Evolutionary conservation across 805 yeast genomes (phyloP).

Genomic region (Kluyveromyces wickerhamii): DNA sequence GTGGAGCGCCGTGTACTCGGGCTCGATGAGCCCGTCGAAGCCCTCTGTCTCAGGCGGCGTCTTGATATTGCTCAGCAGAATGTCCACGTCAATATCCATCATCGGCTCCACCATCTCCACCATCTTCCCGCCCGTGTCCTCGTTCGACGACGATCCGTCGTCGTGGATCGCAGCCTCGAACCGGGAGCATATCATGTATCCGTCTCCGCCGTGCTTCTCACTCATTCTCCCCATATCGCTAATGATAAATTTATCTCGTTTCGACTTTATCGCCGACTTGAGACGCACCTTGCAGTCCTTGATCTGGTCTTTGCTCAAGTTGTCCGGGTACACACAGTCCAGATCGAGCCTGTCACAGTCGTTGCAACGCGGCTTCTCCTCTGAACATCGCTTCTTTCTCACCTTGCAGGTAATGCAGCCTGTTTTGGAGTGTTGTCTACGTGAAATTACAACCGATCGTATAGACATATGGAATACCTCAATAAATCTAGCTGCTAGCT

Average conservation of each 20-base stretch:
- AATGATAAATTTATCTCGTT: no score
- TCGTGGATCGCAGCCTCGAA: neutral
- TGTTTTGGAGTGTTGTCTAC: slow-evolving; percentile 33
- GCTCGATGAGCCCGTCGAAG: neutral
- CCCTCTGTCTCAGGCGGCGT: neutral
- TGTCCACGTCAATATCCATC: slow-evolving; percentile 1
- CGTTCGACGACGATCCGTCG: no score
- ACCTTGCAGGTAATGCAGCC: slow-evolving; percentile 66
- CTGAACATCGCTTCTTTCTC: slow-evolving; percentile 70
- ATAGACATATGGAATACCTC: no score
- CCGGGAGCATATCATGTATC: slow-evolving; percentile 6
- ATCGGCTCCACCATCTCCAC: neutral
- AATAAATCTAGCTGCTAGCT: no score
- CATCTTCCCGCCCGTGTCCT: neutral
- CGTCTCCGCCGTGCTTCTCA: slow-evolving; percentile 11
- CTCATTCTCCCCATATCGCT: no score
- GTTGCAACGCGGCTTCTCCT: slow-evolving; percentile 55
- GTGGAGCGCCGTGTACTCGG: neutral
- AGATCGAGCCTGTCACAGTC: slow-evolving; percentile 61
- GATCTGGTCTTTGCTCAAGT: slow-evolving; percentile 23
- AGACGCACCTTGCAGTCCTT: slow-evolving; percentile 15
- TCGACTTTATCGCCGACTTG: slow-evolving; percentile 21
- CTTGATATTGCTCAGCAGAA: neutral
- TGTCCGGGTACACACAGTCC: slow-evolving; percentile 56
- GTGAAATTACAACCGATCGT: no score